Percentiles rank a stretch among this genome's conserved stretches.
phyloP scores from a whole-genome alignment of 1,284 basidiomycete species.

The Xanthoconium separans region DNA sequence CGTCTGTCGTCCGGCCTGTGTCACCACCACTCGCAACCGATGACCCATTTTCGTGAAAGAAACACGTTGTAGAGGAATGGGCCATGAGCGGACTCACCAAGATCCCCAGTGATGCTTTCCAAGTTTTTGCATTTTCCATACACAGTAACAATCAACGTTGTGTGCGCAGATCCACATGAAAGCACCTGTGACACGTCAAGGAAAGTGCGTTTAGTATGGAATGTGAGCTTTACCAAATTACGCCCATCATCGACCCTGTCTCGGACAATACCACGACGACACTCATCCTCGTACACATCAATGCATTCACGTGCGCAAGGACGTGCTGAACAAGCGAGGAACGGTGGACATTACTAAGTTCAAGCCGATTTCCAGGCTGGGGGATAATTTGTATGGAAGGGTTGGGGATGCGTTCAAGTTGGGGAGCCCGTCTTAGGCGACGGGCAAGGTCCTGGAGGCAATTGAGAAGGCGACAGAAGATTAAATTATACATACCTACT shows the following conservation, averaged over 20 bases:
- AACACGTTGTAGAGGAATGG: conserved; percentile 69
- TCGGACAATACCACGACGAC: conserved; percentile 37
- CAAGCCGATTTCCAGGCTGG: conserved; percentile 53
- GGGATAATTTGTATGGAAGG: conserved; percentile 50
- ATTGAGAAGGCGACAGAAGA: background rate
- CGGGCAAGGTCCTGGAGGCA: background rate
- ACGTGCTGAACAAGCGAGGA: conserved; percentile 34
- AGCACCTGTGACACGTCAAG: conserved; percentile 59
- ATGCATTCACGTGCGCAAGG: conserved; percentile 59
- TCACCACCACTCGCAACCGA: too few relatives aligned
- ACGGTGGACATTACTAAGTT: conserved; percentile 53
- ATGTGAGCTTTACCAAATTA: conserved; percentile 49
- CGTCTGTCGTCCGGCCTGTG: too few relatives aligned
- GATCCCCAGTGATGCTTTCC: conserved; percentile 39
- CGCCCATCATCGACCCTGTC: conserved; percentile 43
- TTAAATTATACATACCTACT: background rate
- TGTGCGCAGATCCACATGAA: conserved; percentile 44
- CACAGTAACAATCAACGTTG: background rate
- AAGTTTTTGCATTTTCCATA: background rate
- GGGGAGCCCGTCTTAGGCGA: background rate
- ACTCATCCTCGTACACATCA: conserved; percentile 55
- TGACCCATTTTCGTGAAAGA: too few relatives aligned
- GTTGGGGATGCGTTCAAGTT: conserved; percentile 14
- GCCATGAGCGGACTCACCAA: conserved; percentile 60
- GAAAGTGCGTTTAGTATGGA: conserved; percentile 73